Base-by-base conservation (phyloP, 306 rosid species). In the Pachyrhizus erosus region DNA sequence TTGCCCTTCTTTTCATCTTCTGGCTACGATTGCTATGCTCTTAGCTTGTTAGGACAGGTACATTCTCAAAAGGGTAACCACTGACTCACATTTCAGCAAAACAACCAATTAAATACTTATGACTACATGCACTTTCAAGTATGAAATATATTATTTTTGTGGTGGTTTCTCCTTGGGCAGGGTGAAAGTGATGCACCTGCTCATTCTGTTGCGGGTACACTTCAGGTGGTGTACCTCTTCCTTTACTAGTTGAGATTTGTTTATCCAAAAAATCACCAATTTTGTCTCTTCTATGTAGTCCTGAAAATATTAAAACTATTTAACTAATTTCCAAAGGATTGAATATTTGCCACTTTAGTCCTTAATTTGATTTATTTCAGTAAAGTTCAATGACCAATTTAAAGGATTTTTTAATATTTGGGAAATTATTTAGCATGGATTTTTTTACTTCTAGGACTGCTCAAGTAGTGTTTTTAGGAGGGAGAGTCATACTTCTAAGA, bases 171-270 rank as follows among this genome's bases (percentile, higher is more conserved):
- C 4, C 60, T 21, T 85, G 82, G 21, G 52, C 84, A 94, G 94
- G 98, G 98, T 48, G 98, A 92, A 88, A 94, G 98, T 83, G 98
- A 94, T 89, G 77, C 80, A 26, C 98, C 98, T 51, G 29, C 80
- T 75, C 92, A 80, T 84, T 76, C 93, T 10, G 97, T 90, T 80
- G 92, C 97, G 8, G 98, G 98, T 70, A 92, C 96, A 37, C 96
- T 94, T 73, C 82, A 91, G 93, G 98, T 94, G 86, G 33, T 18
- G 55, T 84, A 55, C 58, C 75, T 80, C 58, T 73, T 78, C 80
- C 52, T 51, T 66, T 65, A 8, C 7, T 83, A 24, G 67, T 71
- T 45, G 40, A 62, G 45, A 42, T 82, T 62, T 23, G 46, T 66
- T 6, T 5, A 26, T 29, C 3, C 17, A 23, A 57, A 21, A 21